Base-by-base conservation (phyloP, 1,139 yeast genomes). In the Candida pseudoviswanathii region DNA sequence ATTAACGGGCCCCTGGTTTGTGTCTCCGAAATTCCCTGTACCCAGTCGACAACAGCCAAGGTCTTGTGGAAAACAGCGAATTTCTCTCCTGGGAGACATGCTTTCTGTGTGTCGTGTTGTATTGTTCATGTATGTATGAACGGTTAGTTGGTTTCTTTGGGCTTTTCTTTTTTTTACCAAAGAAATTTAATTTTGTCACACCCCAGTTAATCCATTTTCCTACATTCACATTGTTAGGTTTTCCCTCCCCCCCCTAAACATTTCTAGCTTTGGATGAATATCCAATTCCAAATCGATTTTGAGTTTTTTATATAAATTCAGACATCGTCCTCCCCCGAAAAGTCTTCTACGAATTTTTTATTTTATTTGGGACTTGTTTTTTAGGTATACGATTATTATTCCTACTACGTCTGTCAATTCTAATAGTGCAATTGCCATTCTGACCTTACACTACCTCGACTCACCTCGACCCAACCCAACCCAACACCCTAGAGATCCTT, bases 161-260 rank as follows among this genome's bases (percentile, higher is more conserved):
- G 41, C 26, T 37, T 37, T 37, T 36, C 27, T 36, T 36, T 36
- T 36, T 4, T 22, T 34, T 34, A 21, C 16, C 16, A 16, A 16
- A 16, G 9, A 24, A 22, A 36, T 36, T 36, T 33, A 37, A 25
- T 37, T 37, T 37, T 37, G 41, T 37, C 41, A 37, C 41, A 37
- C 41, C 41, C 41, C 41, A 37, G 41, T 37, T 9, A 37, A 37
- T 37, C 31, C 41, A 37, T 24, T 37, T 25, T 25, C 22, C 30
- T 25, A 10, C 16, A 9, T 25, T 24, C 11, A 24, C 41, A 37
- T 37, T 37, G 41, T 37, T 33, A 7, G 4, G 11, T 10, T n/a
- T 11, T 32, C n/a, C 11, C 10, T 36, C 40, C 40, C 41, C 40
- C 41, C 27, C 27, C 16, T 37, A 37, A 37, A 37, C 21, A 21